A percentile compares a stretch with the other conserved stretches of the same genome.
These are phyloP conservation scores for Fragaria iinumae DNA, from an alignment of 306 rosid genomes.

Conservation along the genomic window DNA sequence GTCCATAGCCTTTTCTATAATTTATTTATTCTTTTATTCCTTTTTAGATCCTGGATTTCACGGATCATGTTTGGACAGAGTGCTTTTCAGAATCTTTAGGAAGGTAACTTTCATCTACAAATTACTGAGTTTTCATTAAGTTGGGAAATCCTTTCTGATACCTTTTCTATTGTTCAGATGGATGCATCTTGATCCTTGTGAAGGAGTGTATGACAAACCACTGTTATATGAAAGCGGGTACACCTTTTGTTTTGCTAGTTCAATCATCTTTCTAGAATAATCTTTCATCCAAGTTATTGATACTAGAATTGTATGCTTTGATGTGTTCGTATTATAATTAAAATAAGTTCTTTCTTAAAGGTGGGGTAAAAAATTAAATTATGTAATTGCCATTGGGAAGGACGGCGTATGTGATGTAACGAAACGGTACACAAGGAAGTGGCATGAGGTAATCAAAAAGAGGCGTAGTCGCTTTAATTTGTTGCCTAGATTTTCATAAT, in stretches of 20 bases:
- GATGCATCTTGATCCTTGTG: slow-evolving; percentile 99
- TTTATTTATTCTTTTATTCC: neutral
- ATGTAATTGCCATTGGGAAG: slow-evolving; percentile 65
- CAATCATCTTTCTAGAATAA: slow-evolving; percentile 17
- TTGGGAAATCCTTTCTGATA: slow-evolving; percentile 25
- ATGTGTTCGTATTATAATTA: neutral
- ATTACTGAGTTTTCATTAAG: slow-evolving; percentile 5
- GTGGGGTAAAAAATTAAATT: slow-evolving; percentile 84
- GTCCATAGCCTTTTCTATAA: slow-evolving; percentile 3
- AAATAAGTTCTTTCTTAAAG: slow-evolving; percentile 35
- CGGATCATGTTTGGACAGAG: slow-evolving; percentile 97
- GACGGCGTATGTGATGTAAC: slow-evolving; percentile 89
- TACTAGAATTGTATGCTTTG: slow-evolving; percentile 17
- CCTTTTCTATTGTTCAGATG: slow-evolving; percentile 55
- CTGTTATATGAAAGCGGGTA: slow-evolving; percentile 92
- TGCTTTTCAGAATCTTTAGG: slow-evolving; percentile 74
- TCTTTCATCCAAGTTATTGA: slow-evolving; percentile 21
- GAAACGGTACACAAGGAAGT: slow-evolving; percentile 85
- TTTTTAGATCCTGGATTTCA: slow-evolving; percentile 68
- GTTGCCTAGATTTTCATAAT: slow-evolving; percentile 9
- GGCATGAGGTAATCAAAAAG: slow-evolving; percentile 67
- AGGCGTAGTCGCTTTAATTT: neutral
- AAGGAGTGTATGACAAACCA: slow-evolving; percentile 78
- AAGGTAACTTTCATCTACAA: slow-evolving; percentile 50
- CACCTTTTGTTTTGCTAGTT: slow-evolving; percentile 19